Evolutionary conservation across 192 early-diverging fungal genomes (phyloP).

Genomic region (Phlyctochytrium planicorne): DNA sequence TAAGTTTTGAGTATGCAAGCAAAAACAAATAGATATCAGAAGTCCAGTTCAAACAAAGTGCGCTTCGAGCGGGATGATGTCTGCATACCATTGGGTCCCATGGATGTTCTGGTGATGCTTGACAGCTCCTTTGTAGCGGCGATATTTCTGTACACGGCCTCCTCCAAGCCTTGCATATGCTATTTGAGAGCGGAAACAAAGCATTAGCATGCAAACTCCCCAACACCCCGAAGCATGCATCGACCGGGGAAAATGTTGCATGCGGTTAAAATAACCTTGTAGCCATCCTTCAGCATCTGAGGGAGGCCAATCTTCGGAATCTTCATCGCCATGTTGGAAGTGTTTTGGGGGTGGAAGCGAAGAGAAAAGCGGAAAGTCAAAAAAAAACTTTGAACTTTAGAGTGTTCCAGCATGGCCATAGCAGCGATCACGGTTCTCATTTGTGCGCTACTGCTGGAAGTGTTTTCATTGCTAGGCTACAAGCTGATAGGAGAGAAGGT

Average conservation of each 20-base stretch:
- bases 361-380: not conserved
- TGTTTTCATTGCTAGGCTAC: not conserved
- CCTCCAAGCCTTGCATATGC: conserved; percentile 94
- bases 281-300: conserved; percentile 92
- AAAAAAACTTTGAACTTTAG: not conserved
- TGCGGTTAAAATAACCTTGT: conserved; percentile 66
- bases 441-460: conserved; percentile 1
- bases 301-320: conserved; percentile 80
- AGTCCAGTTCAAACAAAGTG: not conserved
- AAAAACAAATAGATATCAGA: conserved; percentile 8
- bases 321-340: conserved; percentile 77
- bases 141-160: conserved; percentile 94
- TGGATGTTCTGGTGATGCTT: conserved; percentile 90
- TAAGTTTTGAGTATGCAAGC: not conserved
- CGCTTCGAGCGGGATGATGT: not conserved
- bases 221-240: not conserved
- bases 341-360: not conserved
- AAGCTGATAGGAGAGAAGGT: not conserved
- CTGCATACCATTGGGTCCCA: conserved; percentile 89
- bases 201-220: too few relatives aligned
- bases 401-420: not conserved
- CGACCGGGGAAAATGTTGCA: conserved; percentile 1
- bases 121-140: conserved; percentile 90
- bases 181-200: conserved; percentile 18
- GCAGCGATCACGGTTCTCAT: not conserved